Evolutionary conservation across 2,329 filamentous ascomycete genomes (phyloP).

Genomic region (Curvularia hawaiiensis): DNA sequence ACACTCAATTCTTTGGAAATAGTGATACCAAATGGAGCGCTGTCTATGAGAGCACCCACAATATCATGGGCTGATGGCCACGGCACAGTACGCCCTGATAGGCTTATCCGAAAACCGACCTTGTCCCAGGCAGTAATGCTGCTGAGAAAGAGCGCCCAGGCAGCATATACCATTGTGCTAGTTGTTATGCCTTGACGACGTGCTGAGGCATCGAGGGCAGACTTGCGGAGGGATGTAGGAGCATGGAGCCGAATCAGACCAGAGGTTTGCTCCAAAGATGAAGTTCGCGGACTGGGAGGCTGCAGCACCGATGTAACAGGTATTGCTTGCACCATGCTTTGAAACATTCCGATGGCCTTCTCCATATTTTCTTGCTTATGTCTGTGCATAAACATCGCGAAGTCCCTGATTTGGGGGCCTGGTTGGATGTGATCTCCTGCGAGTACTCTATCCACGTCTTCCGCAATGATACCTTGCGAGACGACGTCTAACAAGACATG

Average conservation of each 20-base stretch:
- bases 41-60: constrained; percentile 6
- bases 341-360: constrained; percentile 2
- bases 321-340: constrained; percentile 7
- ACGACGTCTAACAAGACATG: constrained; percentile 12
- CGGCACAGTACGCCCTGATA: constrained; percentile 11
- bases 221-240: too few relatives aligned
- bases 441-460: too few relatives aligned
- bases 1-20: constrained; percentile 4
- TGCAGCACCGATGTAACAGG: too few relatives aligned
- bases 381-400: constrained; percentile 7
- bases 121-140: constrained; percentile 6
- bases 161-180: constrained; percentile 12
- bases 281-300: too few relatives aligned
- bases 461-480: constrained; percentile 3
- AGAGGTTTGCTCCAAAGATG: too few relatives aligned
- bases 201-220: constrained; percentile 8
- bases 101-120: constrained; percentile 10
- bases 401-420: constrained; percentile 10
- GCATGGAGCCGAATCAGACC: background rate
- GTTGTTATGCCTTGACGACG: constrained; percentile 2
- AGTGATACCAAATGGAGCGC: constrained; percentile 1
- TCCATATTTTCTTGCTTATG: constrained; percentile 12
- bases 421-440: constrained; percentile 4
- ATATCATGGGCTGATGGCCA: constrained; percentile 9
- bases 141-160: constrained; percentile 14